Evolutionary conservation across 345 rosid genomes (phyloP).

Genomic region (Populus pruinosa): DNA sequence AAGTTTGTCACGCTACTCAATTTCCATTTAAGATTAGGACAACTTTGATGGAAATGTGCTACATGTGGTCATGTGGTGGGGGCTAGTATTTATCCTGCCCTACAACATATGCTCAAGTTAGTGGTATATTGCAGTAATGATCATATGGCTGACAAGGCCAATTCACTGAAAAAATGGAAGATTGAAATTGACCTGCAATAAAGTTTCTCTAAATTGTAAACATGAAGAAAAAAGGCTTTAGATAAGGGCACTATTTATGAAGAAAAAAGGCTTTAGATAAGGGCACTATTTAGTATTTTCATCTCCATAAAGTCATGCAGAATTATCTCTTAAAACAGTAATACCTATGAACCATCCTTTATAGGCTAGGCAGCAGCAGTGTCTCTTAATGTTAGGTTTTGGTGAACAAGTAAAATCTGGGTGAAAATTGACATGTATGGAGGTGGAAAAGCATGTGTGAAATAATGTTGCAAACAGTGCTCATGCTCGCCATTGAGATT

Average conservation of each 20-base stretch:
- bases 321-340: background rate
- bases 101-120: background rate
- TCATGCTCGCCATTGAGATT: background rate
- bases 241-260: background rate
- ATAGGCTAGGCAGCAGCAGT: conserved; percentile 11
- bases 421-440: background rate
- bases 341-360: background rate
- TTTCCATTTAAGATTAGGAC: background rate
- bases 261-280: background rate
- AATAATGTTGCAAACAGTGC: background rate
- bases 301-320: background rate
- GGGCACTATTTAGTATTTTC: background rate
- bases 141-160: background rate
- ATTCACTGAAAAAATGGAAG: background rate
- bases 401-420: background rate
- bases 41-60: background rate
- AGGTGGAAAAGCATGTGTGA: background rate
- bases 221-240: background rate
- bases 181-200: background rate
- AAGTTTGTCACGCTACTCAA: conserved; percentile 33
- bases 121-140: background rate
- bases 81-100: conserved; percentile 2
- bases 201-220: background rate
- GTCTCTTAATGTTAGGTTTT: background rate
- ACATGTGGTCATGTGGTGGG: background rate